A percentile compares a stretch with the other conserved stretches of the same genome.
Conservation (phyloP, 148 eudicot genomes). For the Rhododendron kiyosumense region DNA sequence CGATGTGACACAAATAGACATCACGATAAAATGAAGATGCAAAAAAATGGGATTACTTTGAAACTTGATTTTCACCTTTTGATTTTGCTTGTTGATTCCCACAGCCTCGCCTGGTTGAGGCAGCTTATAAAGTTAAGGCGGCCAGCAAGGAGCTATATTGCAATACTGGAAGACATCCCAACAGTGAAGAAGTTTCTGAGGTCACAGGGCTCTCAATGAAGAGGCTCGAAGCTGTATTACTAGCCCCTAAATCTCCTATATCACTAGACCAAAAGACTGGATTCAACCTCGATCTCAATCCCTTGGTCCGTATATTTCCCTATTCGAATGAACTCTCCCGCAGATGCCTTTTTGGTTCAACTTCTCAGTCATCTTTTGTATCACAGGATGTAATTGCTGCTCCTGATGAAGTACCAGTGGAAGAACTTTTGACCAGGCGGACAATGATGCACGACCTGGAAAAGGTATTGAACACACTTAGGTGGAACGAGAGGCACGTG, state of each 20-base stretch:
- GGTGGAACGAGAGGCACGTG: conserved; percentile 63
- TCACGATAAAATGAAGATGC: neutral
- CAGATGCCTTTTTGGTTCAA: neutral
- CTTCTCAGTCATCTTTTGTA: neutral
- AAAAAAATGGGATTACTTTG: neutral
- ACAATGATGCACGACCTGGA: conserved; percentile 70
- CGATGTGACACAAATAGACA: neutral
- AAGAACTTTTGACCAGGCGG: conserved; percentile 58
- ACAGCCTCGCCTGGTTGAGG: conserved; percentile 87
- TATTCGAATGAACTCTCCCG: neutral
- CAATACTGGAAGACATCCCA: conserved; percentile 67
- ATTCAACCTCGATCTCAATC: conserved; percentile 48
- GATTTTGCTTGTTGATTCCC: neutral
- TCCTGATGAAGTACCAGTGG: conserved; percentile 62
- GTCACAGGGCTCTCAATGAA: conserved; percentile 92
- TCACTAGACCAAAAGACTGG: conserved; percentile 90
- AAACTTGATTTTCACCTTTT: neutral
- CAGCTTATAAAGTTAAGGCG: conserved; percentile 71
- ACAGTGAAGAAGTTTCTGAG: conserved; percentile 76
- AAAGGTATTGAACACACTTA: conserved; percentile 65
- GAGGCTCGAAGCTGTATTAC: conserved; percentile 60
- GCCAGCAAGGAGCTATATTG: conserved; percentile 62
- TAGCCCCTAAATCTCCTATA: conserved; percentile 80
- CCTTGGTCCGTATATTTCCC: conserved; percentile 43
- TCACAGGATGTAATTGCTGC: conserved; percentile 57